phyloP scores from a whole-genome alignment of 768 basidiomycete genomes.

The Gloeopeniophorella convolvens region DNA sequence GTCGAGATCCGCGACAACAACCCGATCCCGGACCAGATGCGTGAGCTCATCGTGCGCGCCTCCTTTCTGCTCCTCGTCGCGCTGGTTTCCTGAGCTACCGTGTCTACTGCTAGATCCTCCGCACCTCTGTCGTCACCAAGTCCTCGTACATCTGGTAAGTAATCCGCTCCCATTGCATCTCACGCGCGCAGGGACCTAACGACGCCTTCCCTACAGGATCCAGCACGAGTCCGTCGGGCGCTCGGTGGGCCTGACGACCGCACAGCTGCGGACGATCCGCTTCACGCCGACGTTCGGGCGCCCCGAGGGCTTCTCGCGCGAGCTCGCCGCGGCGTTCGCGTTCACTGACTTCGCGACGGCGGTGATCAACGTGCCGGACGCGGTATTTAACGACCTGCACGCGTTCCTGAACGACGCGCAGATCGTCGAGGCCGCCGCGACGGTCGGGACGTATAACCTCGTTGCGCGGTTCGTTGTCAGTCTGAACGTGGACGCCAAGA shows the following conservation, averaged over 20 bases:
- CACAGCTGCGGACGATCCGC: slow-evolving; percentile 27
- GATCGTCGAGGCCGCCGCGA: slow-evolving; percentile 28
- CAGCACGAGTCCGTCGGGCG: slow-evolving; percentile 31
- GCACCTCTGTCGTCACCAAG: slow-evolving; percentile 25
- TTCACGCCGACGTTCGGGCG: slow-evolving; percentile 21
- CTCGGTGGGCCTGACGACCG: slow-evolving; percentile 27
- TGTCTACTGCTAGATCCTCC: slow-evolving; percentile 22
- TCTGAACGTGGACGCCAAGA: slow-evolving; percentile 30
- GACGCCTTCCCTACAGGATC: slow-evolving; percentile 25
- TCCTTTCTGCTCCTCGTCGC: background rate
- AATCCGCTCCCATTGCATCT: background rate
- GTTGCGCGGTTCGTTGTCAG: slow-evolving; percentile 29
- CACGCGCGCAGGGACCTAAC: background rate
- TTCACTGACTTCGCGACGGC: slow-evolving; percentile 26
- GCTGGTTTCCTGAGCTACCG: background rate
- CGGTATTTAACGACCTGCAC: slow-evolving; percentile 26
- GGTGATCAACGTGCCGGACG: slow-evolving; percentile 26
- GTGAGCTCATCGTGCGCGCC: slow-evolving; percentile 34
- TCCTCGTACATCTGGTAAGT: slow-evolving; percentile 24
- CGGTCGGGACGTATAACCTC: slow-evolving; percentile 28
- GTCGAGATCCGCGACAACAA: slow-evolving; percentile 26
- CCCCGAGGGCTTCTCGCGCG: slow-evolving; percentile 5
- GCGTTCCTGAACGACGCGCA: slow-evolving; percentile 26
- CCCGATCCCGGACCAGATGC: slow-evolving; percentile 27
- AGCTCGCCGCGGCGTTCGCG: background rate